Evolutionary conservation across 306 rosid species (phyloP).

Genomic region (Ammopiptanthus mongolicus): DNA sequence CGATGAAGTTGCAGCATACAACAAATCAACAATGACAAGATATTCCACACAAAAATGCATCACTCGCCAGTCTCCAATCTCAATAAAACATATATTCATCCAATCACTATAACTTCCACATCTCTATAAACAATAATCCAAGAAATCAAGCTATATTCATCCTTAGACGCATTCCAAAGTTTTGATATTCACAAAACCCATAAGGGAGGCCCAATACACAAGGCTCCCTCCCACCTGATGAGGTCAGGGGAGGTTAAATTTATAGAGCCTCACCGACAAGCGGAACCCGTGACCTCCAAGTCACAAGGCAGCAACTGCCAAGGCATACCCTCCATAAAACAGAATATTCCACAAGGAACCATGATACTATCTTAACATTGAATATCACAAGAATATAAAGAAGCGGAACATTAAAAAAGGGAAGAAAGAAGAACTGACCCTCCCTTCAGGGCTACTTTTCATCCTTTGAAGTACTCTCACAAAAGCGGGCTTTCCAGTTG

Average conservation of each 20-base stretch:
- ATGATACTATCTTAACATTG: background rate
- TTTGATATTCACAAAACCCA: background rate
- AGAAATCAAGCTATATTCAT: background rate
- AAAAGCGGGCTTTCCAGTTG: slow-evolving; percentile 89
- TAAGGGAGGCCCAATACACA: too few species aligned
- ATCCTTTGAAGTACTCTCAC: slow-evolving; percentile 78
- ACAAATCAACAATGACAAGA: too few species aligned
- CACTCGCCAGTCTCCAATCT: background rate
- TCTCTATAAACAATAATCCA: background rate
- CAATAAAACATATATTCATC: background rate
- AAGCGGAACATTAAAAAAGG: too few species aligned
- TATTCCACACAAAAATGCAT: background rate
- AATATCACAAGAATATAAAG: background rate
- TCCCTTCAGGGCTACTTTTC: slow-evolving; percentile 72
- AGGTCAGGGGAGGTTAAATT: too few species aligned
- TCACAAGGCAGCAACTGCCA: too few species aligned
- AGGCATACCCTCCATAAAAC: too few species aligned
- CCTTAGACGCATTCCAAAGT: background rate
- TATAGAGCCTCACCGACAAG: too few species aligned
- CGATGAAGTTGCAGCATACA: too few species aligned
- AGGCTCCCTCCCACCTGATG: too few species aligned
- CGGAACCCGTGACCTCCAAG: too few species aligned
- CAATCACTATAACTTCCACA: background rate
- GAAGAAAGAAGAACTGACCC: slow-evolving; percentile 34
- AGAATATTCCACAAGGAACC: background rate